Conservation (phyloP, 2,329 filamentous ascomycete species). For the Fusarium decemcellulare region DNA sequence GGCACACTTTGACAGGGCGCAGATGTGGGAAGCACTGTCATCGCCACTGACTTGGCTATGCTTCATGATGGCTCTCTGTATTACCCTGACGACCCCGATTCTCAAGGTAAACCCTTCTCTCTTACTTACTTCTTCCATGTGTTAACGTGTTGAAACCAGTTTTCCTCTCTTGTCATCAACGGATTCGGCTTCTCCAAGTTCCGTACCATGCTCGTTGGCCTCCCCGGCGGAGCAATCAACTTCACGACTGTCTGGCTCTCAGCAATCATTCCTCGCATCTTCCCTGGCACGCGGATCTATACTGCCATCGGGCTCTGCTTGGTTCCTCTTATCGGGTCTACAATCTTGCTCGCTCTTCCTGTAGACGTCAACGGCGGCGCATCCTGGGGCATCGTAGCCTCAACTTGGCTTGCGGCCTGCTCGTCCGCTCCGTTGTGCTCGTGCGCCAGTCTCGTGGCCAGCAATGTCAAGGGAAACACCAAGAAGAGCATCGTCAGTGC, state of each 20-base stretch:
- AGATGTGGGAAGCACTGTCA: constrained; percentile 38
- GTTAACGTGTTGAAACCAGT: constrained; percentile 6
- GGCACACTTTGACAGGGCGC: constrained; percentile 29
- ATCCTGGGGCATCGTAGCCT: constrained; percentile 43
- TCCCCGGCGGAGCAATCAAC: constrained; percentile 33
- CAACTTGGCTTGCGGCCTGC: constrained; percentile 44
- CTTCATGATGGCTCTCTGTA: constrained; percentile 39
- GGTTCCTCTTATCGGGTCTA: constrained; percentile 25
- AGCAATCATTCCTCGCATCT: constrained; percentile 34
- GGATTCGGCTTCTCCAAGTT: constrained; percentile 30
- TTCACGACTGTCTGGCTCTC: constrained; percentile 38
- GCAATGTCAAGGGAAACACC: constrained; percentile 50
- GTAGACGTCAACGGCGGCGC: background rate
- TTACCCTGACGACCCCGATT: constrained; percentile 40
- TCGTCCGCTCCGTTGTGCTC: constrained; percentile 37
- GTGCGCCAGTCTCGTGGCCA: constrained; percentile 41
- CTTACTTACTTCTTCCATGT: too few species aligned
- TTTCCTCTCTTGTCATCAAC: constrained; percentile 21
- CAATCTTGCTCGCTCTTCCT: constrained; percentile 35
- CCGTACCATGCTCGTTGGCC: constrained; percentile 24
- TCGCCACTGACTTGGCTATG: constrained; percentile 32
- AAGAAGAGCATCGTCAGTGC: constrained; percentile 46
- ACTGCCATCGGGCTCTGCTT: constrained; percentile 20
- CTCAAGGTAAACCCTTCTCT: constrained; percentile 26
- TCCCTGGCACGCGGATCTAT: constrained; percentile 35